Percentiles rank a stretch among this genome's conserved stretches.
These are phyloP conservation scores for Agapanthus africanus DNA, from an alignment of 106 monocot genomes.

Conservation along the genomic window DNA sequence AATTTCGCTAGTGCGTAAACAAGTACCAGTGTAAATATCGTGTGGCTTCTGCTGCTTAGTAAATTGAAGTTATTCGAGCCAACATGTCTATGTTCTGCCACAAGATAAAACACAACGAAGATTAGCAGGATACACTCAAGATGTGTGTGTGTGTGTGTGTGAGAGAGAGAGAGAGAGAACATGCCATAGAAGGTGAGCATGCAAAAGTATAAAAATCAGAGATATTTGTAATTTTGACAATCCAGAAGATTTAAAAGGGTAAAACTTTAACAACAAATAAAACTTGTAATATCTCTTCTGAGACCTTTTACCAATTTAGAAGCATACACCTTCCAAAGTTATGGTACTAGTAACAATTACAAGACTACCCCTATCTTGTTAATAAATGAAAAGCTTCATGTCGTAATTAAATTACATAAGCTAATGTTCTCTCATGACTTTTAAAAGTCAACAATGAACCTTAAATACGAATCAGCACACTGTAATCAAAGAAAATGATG, in stretches of 20 bases:
- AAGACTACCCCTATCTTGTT: neutral
- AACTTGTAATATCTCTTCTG: neutral
- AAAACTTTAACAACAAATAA: neutral
- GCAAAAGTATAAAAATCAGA: neutral
- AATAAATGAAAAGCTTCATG: no score
- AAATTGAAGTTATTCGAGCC: constrained; percentile 95
- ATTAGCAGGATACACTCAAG: no score
- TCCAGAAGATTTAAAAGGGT: neutral
- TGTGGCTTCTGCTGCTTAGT: constrained; percentile 97
- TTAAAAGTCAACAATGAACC: neutral
- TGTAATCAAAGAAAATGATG: no score
- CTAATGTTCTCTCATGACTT: neutral
- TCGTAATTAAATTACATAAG: neutral
- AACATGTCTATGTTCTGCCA: constrained; percentile 92
- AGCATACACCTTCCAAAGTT: neutral
- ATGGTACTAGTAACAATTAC: neutral
- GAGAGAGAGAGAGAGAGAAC: no score
- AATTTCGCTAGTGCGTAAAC: neutral
- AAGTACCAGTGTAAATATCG: constrained; percentile 93
- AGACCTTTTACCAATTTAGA: neutral
- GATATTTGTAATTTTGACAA: neutral
- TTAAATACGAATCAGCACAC: no score
- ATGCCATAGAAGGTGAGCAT: no score
- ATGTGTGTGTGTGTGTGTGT: no score
- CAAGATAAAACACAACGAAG: constrained; percentile 12